Conservation (phyloP, 192 early-diverging fungal species). For the Funneliformis geosporum region DNA sequence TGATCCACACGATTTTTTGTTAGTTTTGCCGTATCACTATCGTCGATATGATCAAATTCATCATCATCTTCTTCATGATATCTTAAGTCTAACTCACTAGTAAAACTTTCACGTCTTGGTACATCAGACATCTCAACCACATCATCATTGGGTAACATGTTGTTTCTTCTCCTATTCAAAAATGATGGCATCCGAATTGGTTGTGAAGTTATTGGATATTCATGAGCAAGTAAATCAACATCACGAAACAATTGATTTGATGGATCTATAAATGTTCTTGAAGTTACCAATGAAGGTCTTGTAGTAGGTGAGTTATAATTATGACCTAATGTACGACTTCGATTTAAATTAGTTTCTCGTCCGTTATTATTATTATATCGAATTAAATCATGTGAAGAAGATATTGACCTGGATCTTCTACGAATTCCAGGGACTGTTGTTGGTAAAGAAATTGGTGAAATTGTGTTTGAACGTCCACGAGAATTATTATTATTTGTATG, state of each 20-base stretch:
- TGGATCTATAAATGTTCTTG: neutral
- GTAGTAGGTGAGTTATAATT: neutral
- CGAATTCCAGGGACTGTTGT: neutral
- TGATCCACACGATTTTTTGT: slow-evolving; percentile 5
- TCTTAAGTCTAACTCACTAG: slow-evolving; percentile 3
- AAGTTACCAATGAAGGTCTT: neutral
- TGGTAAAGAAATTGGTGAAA: neutral
- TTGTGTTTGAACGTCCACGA: neutral
- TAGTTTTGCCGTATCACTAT: slow-evolving; percentile 20
- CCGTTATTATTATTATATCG: neutral
- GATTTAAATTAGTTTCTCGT: neutral
- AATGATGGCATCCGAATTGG: neutral
- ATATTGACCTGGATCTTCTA: neutral
- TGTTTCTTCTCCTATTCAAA: neutral
- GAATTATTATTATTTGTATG: neutral
- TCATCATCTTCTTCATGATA: slow-evolving; percentile 18
- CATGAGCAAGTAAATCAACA: neutral
- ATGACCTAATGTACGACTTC: neutral
- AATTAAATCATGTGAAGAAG: neutral
- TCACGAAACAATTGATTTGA: neutral
- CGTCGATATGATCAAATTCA: slow-evolving; percentile 16
- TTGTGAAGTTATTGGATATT: neutral
- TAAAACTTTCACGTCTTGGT: neutral
- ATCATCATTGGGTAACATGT: neutral
- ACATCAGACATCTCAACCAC: slow-evolving; percentile 25